Percentiles rank a stretch among this genome's conserved stretches.
phyloP scores from a whole-genome alignment of 192 early-diverging fungal species.

The Neocallimastix lanati region DNA sequence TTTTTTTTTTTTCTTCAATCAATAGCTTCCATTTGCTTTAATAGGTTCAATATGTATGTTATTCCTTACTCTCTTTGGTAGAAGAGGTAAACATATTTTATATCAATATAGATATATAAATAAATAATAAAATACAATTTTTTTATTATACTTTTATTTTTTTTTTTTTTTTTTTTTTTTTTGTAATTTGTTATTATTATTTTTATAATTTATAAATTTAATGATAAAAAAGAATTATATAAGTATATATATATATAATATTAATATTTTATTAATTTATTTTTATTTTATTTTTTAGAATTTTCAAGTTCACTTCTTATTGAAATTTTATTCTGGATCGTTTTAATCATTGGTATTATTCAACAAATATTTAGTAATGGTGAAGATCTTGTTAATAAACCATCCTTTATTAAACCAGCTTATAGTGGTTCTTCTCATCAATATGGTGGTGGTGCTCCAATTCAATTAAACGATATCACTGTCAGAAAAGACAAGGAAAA shows the following conservation, averaged over 20 bases:
- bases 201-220: constrained; percentile 10
- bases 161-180: too few species aligned
- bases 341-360: constrained; percentile 1
- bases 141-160: too few species aligned
- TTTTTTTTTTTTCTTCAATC: not conserved
- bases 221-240: too few species aligned
- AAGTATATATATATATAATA: too few species aligned
- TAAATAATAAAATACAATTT: too few species aligned
- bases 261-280: too few species aligned
- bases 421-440: not conserved
- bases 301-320: constrained; percentile 4
- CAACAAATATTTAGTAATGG: constrained; percentile 15
- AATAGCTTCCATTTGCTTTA: constrained; percentile 8
- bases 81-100: too few species aligned
- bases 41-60: not conserved
- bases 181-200: constrained; percentile 9
- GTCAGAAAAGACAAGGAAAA: too few species aligned
- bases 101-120: too few species aligned
- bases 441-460: too few species aligned
- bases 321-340: constrained; percentile 5
- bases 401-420: constrained; percentile 5
- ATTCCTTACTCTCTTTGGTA: not conserved
- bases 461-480: too few species aligned
- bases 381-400: constrained; percentile 22
- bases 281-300: constrained; percentile 13